Percentiles rank a stretch among this genome's conserved stretches.
Evolutionary conservation across 768 basidiomycete genomes (phyloP).

Genomic region (Kwoniella newhampshirensis): DNA sequence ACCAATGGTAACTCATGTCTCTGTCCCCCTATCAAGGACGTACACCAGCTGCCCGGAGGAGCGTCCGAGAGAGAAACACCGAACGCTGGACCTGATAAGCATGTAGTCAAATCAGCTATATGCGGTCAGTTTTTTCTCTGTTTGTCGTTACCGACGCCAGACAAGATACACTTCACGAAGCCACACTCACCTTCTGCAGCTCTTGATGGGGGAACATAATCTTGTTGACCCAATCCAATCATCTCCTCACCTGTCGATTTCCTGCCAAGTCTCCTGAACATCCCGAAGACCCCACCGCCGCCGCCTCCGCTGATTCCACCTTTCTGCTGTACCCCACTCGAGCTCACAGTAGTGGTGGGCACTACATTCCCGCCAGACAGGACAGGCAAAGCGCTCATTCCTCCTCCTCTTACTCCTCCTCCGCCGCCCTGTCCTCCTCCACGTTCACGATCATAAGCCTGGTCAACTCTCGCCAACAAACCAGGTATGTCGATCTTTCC

Average conservation of each 20-base stretch:
- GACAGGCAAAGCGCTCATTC: constrained; percentile 1
- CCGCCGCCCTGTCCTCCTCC: neutral
- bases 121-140: too few relatives aligned
- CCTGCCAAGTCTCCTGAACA: constrained; percentile 30
- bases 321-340: constrained; percentile 1
- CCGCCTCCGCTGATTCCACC: neutral
- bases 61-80: constrained; percentile 36
- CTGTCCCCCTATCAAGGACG: constrained; percentile 40
- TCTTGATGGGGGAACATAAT: neutral
- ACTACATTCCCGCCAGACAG: neutral
- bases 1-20: constrained; percentile 43
- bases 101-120: too few relatives aligned
- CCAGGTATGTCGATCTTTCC: constrained; percentile 39
- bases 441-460: constrained; percentile 28
- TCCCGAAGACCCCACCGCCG: constrained; percentile 28
- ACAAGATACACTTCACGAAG: too few relatives aligned
- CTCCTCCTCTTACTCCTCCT: neutral
- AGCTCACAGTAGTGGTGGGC: too few relatives aligned
- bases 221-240: neutral
- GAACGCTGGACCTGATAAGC: constrained; percentile 46
- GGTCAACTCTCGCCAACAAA: constrained; percentile 39
- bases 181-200: constrained; percentile 13
- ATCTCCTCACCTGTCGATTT: constrained; percentile 11
- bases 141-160: too few relatives aligned
- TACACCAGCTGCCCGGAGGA: constrained; percentile 38